Conservation (phyloP, 2,329 filamentous ascomycete genomes). For the Pseudopyrenochaeta lycopersici region DNA sequence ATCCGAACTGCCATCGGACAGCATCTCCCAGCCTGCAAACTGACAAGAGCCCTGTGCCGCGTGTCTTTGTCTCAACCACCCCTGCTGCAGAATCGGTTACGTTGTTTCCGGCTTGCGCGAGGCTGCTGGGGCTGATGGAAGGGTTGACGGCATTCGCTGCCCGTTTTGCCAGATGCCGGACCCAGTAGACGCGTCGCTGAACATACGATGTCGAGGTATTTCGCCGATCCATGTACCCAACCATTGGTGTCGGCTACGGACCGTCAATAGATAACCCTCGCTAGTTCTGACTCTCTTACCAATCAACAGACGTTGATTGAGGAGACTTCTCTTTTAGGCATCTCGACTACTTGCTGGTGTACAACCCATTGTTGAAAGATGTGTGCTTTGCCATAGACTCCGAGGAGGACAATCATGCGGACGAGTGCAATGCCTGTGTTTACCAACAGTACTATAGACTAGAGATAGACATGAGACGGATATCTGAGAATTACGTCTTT, state of each 20-base stretch:
- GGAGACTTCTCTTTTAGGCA: background rate
- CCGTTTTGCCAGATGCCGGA: conserved; percentile 18
- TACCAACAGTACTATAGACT: too few relatives aligned
- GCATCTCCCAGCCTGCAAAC: background rate
- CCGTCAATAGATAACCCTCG: background rate
- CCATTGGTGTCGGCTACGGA: background rate
- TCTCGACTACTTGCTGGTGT: too few relatives aligned
- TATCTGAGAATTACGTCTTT: too few relatives aligned
- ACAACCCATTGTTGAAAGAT: too few relatives aligned
- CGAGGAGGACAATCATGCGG: too few relatives aligned
- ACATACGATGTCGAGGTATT: conserved; percentile 18
- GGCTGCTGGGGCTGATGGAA: background rate
- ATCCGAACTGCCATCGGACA: background rate
- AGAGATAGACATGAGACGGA: too few relatives aligned
- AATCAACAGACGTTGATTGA: background rate
- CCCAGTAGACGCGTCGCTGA: conserved; percentile 7
- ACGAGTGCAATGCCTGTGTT: too few relatives aligned
- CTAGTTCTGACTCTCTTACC: background rate
- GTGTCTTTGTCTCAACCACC: background rate
- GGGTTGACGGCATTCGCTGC: background rate
- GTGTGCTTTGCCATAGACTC: too few relatives aligned
- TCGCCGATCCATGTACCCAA: conserved; percentile 19
- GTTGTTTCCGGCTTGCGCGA: background rate
- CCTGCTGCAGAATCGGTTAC: background rate
- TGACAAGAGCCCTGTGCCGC: background rate